Evolutionary conservation across 768 basidiomycete species (phyloP).

Genomic region (Mycena pura): DNA sequence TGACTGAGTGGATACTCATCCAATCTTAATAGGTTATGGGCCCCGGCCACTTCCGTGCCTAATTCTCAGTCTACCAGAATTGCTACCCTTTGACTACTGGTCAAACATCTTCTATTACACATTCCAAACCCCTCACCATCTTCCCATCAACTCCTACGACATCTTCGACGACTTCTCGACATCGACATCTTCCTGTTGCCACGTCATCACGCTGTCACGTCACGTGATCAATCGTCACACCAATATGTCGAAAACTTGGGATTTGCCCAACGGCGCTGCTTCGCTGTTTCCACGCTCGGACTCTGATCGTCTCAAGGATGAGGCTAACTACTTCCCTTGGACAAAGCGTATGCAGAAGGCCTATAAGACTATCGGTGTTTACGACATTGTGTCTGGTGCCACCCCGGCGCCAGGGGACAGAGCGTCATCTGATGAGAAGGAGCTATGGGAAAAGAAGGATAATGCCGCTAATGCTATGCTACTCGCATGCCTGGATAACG

Average conservation of each 20-base stretch:
- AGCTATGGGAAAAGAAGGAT: not conserved
- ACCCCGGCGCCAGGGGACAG: too few relatives aligned
- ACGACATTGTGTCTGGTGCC: not conserved
- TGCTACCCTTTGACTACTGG: too few relatives aligned
- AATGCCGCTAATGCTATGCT: not conserved
- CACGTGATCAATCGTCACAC: too few relatives aligned
- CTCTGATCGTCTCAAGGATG: not conserved
- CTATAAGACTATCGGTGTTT: not conserved
- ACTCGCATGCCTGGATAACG: not conserved
- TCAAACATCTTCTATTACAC: too few relatives aligned
- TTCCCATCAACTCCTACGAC: not conserved
- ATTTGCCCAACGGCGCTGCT: not conserved
- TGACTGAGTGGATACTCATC: too few relatives aligned
- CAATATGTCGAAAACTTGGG: not conserved
- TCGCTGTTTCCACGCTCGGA: not conserved
- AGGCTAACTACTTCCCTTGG: not conserved
- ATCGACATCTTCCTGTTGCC: too few relatives aligned
- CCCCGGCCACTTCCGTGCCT: not conserved
- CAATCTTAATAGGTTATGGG: conserved; percentile 2
- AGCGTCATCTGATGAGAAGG: too few relatives aligned
- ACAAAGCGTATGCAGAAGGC: not conserved
- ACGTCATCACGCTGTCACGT: too few relatives aligned
- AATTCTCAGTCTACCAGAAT: not conserved
- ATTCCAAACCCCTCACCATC: not conserved
- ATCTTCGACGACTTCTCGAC: too few relatives aligned